Evolutionary conservation across 352 stramenopile species (phyloP), one percentile per base, ranked within the genome.

Genomic region (Globisporangium canariense): DNA sequence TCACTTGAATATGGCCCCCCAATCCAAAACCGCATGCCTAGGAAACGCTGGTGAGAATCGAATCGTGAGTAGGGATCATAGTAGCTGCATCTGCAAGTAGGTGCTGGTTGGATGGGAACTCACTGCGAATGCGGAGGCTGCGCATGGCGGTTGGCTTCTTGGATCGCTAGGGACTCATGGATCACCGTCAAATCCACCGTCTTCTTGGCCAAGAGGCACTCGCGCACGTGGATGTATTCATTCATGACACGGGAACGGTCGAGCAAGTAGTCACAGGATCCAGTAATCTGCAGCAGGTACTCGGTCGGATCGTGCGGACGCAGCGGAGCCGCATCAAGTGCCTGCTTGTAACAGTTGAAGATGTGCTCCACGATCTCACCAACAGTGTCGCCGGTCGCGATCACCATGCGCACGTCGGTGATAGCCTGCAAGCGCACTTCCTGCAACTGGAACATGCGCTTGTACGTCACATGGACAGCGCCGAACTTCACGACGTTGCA

Each of bases 281-380:
- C 85, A 13, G 79, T 96, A 28, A 96, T 87, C 68, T 96, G 94
- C 36, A 96, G 67, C 57, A 88, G 74, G 62, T 93, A 96, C 67
- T 96, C 81, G 36, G 73, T 77, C 8, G 84, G 84, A 51, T 93
- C 83, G 69, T 95, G 93, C 13, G 86, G 81, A 47, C 73, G 73
- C 60, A 95, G 69, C 10, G 86, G 84, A 1, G 85, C 83, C 0
- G 86, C 84, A 69, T 93, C 84, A 6, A 93, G 66, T 18, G 77
- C 78, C 62, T 90, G 80, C 63, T 90, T 84, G 77, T 95, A 95
- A 62, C 83, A 95, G 60, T 93, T 91, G 65, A 95, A 95, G 30
- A 95, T 93, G 57, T 92, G 83, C 78, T 93, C 84, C 30, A 95
- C 86, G 67, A 93, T 92, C 69, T 95, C 81, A 3, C 81, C 83